Evolutionary conservation across 148 eudicot species (phyloP), one percentile per base, ranked within the genome.

Genomic region (Nepenthes gracilis): DNA sequence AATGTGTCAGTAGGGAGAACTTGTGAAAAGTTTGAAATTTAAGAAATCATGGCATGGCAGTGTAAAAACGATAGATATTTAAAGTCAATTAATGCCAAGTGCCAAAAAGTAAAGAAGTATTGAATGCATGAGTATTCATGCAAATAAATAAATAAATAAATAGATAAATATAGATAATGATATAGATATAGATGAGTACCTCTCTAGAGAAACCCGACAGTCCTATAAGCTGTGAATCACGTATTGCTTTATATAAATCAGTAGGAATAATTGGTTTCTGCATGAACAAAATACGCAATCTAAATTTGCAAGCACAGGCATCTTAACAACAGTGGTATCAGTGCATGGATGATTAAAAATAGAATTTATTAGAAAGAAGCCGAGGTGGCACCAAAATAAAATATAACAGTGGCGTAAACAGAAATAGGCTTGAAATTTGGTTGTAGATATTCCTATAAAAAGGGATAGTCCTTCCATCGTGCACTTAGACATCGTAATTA

Each of bases 231-330:
- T 86, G 86, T 52, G 99, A 82, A 64, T 93, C 95, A 38, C 99
- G 91, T 43, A 93, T 75, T 53, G 78, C 83, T 80, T 95, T 68
- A 72, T 89, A 93, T 47, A 82, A 69, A 43, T 84, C 96, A 56
- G 61, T 47, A 54, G 96, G 99, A 64, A 79, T 33, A 37, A 93
- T 93, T 72, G 97, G 99, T 84, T 89, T 93, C 99, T 93, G 87
- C 62, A 79, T 1, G 11, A 7, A 35, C 23, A 35, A 52, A 13
- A 13, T 36, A 10, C 34, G n/a, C 57, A 35, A 53, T 35, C 9
- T 52, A 1, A 37, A 15, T 61, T 4, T 32, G 2, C 13, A 8
- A 36, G 33, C 10, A 59, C 45, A 40, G 45, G 45, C 45, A 40
- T 3, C 6, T 40, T 23, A 23, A 23, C 23, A 23, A 23, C 23